phyloP scores from a whole-genome alignment of 305 asterid species.

The Solanum hybrid region DNA sequence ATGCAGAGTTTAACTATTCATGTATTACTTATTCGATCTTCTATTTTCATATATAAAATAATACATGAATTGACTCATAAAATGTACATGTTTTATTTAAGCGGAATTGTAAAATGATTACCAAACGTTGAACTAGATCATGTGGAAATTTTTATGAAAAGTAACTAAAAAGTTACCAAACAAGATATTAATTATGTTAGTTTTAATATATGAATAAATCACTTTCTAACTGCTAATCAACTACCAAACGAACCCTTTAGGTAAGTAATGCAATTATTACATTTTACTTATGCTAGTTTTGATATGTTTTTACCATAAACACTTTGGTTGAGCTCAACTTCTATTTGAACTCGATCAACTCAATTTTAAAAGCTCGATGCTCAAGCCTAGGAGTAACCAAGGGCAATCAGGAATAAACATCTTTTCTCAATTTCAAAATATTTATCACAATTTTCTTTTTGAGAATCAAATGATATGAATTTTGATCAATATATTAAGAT shows the following conservation, averaged over 20 bases:
- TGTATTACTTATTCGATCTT: neutral
- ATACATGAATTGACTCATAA: neutral
- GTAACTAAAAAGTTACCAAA: no score
- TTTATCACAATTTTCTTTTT: neutral
- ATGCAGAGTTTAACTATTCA: neutral
- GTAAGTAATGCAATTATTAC: neutral
- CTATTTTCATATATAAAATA: neutral
- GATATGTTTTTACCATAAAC: no score
- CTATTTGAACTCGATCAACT: no score
- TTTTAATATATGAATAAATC: neutral
- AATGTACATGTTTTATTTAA: neutral
- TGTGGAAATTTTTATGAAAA: no score
- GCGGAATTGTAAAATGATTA: neutral
- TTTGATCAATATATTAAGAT: neutral
- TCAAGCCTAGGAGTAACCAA: neutral
- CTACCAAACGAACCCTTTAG: neutral
- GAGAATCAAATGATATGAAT: neutral
- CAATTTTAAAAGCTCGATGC: neutral
- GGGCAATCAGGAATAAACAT: neutral
- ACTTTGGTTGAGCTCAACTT: no score
- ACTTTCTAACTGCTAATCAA: neutral
- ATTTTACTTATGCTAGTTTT: no score
- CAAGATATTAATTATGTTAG: neutral
- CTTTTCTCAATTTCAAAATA: neutral
- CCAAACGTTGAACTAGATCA: neutral